These are phyloP conservation scores for Metarhizium rileyi DNA, from an alignment of 2,329 filamentous ascomycete species.

Conservation along the genomic window DNA sequence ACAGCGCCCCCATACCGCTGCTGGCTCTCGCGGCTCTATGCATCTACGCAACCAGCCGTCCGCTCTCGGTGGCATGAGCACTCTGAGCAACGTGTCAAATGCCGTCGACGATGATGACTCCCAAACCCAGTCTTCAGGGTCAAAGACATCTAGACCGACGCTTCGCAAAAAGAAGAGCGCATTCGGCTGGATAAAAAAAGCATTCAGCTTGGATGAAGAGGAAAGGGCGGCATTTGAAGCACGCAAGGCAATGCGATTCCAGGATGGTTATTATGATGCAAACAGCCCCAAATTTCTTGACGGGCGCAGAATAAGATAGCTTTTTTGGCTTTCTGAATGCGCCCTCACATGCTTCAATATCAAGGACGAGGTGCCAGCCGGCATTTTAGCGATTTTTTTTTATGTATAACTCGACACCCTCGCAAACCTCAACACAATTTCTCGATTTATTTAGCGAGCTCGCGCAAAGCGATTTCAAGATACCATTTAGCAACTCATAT, in stretches of 20 bases:
- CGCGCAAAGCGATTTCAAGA: background rate
- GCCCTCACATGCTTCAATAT: background rate
- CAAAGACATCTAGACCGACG: slow-evolving; percentile 25
- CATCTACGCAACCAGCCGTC: slow-evolving; percentile 42
- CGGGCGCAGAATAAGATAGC: slow-evolving; percentile 35
- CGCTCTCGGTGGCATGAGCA: slow-evolving; percentile 44
- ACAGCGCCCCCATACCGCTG: slow-evolving; percentile 46
- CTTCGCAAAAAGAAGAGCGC: slow-evolving; percentile 59
- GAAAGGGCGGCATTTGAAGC: slow-evolving; percentile 51
- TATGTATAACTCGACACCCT: no score
- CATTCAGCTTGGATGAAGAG: slow-evolving; percentile 55
- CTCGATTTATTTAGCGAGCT: background rate
- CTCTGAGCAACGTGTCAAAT: slow-evolving; percentile 44
- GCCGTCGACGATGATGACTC: slow-evolving; percentile 32
- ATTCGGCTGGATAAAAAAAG: slow-evolving; percentile 60
- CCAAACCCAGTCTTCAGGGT: slow-evolving; percentile 16
- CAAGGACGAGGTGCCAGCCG: background rate
- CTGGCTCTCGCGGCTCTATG: slow-evolving; percentile 19
- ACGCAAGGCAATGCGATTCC: slow-evolving; percentile 35
- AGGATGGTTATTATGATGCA: slow-evolving; percentile 39
- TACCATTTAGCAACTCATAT: background rate
- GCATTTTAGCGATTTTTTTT: background rate
- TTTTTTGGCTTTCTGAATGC: background rate
- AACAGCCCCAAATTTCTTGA: slow-evolving; percentile 46
- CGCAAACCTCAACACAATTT: background rate